phyloP scores from a whole-genome alignment of 1,284 basidiomycete species.

The Ganoderma boninense region DNA sequence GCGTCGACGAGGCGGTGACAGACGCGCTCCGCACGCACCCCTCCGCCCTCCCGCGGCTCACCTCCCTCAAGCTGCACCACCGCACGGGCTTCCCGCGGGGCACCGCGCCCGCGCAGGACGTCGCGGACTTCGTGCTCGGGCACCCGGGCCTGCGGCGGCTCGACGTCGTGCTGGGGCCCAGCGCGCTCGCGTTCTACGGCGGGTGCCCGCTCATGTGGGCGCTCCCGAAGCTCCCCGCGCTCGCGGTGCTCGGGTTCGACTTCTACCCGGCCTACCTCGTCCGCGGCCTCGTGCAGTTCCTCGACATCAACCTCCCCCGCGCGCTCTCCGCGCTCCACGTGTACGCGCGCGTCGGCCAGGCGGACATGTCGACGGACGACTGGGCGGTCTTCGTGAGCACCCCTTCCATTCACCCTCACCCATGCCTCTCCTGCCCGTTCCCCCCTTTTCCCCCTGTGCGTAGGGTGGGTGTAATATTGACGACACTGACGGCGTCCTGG shows the following conservation, averaged over 20 bases:
- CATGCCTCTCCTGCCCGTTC: too few relatives aligned
- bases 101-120: conserved; percentile 4
- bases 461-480: neutral
- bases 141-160: conserved; percentile 1
- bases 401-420: too few relatives aligned
- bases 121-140: conserved; percentile 1
- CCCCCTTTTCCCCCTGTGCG: neutral
- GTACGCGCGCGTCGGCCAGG: conserved; percentile 5
- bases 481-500: neutral
- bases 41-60: neutral
- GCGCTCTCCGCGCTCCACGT: conserved; percentile 1
- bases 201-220: conserved; percentile 11
- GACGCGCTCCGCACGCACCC: conserved; percentile 6
- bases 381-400: conserved; percentile 7
- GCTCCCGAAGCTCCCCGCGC: conserved; percentile 8
- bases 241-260: conserved; percentile 12
- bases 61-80: conserved; percentile 9
- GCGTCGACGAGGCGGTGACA: conserved; percentile 5
- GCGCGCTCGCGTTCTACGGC: conserved; percentile 12
- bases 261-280: conserved; percentile 5
- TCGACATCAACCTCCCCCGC: conserved; percentile 8
- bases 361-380: conserved; percentile 3
- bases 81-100: conserved; percentile 6
- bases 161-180: conserved; percentile 8
- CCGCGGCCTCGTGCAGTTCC: conserved; percentile 11